Evolutionary conservation across 768 basidiomycete species (phyloP), one percentile per base, ranked within the genome.

Genomic region (Leccinum uliginosum): DNA sequence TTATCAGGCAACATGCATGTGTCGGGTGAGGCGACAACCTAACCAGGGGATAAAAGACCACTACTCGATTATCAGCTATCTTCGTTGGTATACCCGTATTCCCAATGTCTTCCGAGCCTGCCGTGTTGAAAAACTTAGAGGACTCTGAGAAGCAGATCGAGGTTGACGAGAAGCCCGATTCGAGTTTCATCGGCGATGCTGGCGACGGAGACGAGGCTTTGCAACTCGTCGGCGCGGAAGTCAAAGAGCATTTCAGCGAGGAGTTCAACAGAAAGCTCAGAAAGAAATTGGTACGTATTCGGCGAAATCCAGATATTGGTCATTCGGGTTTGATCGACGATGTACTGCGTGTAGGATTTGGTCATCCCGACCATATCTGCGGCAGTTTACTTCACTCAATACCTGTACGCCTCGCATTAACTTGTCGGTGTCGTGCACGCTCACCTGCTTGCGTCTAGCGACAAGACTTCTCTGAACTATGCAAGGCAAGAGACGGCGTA

Each of bases 391-490:
- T 87, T 87, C 65, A 83, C 82, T 1, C 83, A 87, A 62, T 86
- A 80, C 61, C 65, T 86, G 83, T 86, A 64, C 53, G 80, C 59
- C 19, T 24, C 47, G n/a, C 19, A 51, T 43, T 6, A 29, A 10
- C 24, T 19, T 45, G 15, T 29, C 10, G 11, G 24, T 46, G 21
- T 14, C 27, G 15, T 10, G 19, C 17, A 12, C 4, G 11, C 46
- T 68, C 24, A 62, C 46, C 17, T 43, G 47, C 51, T 45, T 55
- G 4, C 38, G 32, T 56, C 6, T 56, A 85, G 84, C 56, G 86
- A 87, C 67, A 88, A 87, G 74, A 85, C 84, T 4, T 81, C 83
- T 12, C 66, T 86, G 38, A 86, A 85, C 65, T 86, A 86, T 74
- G 85, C 85, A n/a, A 84, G 83, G 83, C 80, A 59, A 26, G 66